Evolutionary conservation across 495 filamentous ascomycete species (phyloP).

Genomic region (Xylaria flabelliformis): DNA sequence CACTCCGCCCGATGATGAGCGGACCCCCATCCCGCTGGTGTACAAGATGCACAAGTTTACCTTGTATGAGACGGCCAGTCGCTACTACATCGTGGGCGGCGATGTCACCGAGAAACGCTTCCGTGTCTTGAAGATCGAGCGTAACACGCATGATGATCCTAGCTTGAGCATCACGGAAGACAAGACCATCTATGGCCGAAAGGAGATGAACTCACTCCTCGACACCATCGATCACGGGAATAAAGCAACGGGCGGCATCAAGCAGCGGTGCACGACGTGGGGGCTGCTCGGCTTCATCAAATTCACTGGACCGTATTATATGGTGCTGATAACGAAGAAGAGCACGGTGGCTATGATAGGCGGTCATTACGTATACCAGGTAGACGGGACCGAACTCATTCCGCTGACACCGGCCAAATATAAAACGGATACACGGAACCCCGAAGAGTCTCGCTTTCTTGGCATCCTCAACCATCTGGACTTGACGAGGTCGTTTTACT

Average conservation of each 20-base stretch:
- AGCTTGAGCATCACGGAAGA: slow-evolving; percentile 88
- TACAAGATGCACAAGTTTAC: slow-evolving; percentile 95
- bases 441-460: slow-evolving; percentile 89
- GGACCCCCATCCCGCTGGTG: slow-evolving; percentile 69
- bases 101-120: slow-evolving; percentile 88
- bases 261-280: slow-evolving; percentile 89
- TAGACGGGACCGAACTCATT: slow-evolving; percentile 93
- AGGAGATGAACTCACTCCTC: slow-evolving; percentile 90
- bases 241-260: slow-evolving; percentile 87
- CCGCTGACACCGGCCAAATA: slow-evolving; percentile 76
- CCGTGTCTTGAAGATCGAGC: slow-evolving; percentile 91
- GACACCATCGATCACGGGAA: slow-evolving; percentile 97
- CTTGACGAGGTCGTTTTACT: slow-evolving; percentile 90
- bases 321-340: slow-evolving; percentile 94
- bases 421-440: slow-evolving; percentile 76
- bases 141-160: slow-evolving; percentile 79
- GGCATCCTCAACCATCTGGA: slow-evolving; percentile 90
- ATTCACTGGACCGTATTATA: slow-evolving; percentile 97
- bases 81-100: slow-evolving; percentile 92
- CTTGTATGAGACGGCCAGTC: slow-evolving; percentile 88
- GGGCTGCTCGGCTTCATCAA: slow-evolving; percentile 92
- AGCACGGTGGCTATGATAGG: slow-evolving; percentile 95
- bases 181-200: slow-evolving; percentile 89
- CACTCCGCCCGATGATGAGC: slow-evolving; percentile 55
- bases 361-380: slow-evolving; percentile 93